A percentile compares a stretch with the other conserved stretches of the same genome.
Evolutionary conservation across 805 yeast genomes (phyloP).

Genomic region (Ogataea nakhonphanomensis): DNA sequence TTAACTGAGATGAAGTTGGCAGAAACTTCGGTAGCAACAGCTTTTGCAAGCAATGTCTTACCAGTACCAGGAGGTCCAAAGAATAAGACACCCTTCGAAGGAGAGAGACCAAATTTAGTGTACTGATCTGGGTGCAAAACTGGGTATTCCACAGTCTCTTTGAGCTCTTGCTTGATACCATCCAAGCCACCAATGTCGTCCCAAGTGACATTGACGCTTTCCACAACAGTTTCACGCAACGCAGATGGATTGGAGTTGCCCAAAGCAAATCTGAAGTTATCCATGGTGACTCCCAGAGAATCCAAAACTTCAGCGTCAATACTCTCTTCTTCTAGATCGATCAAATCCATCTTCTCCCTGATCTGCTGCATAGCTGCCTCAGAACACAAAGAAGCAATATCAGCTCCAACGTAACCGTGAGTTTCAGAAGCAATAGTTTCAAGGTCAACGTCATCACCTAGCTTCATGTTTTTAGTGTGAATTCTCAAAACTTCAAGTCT

Average conservation of each 20-base stretch:
- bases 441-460: constrained; percentile 90
- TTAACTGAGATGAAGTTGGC: constrained; percentile 97
- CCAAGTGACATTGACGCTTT: constrained; percentile 98
- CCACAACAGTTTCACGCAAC: constrained; percentile 98
- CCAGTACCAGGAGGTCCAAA: constrained; percentile 99
- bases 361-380: constrained; percentile 99
- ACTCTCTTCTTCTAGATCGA: constrained; percentile 92
- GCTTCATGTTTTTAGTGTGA: constrained; percentile 98
- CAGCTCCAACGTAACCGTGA: constrained; percentile 99
- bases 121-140: constrained; percentile 98
- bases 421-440: constrained; percentile 96
- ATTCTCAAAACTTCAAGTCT: constrained; percentile 95
- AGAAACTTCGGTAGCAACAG: constrained; percentile 98
- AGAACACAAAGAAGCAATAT: constrained; percentile 96
- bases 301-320: constrained; percentile 97
- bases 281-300: constrained; percentile 97
- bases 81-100: constrained; percentile 97
- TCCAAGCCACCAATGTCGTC: constrained; percentile 99
- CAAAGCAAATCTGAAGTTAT: constrained; percentile 94
- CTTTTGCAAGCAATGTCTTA: constrained; percentile 96
- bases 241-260: constrained; percentile 99
- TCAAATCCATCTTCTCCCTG: constrained; percentile 98
- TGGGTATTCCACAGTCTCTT: constrained; percentile 98
- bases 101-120: constrained; percentile 96
- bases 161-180: constrained; percentile 91